These are phyloP conservation scores for Solanum medicagineum DNA, from an alignment of 257 asterid genomes.

Conservation along the genomic window DNA sequence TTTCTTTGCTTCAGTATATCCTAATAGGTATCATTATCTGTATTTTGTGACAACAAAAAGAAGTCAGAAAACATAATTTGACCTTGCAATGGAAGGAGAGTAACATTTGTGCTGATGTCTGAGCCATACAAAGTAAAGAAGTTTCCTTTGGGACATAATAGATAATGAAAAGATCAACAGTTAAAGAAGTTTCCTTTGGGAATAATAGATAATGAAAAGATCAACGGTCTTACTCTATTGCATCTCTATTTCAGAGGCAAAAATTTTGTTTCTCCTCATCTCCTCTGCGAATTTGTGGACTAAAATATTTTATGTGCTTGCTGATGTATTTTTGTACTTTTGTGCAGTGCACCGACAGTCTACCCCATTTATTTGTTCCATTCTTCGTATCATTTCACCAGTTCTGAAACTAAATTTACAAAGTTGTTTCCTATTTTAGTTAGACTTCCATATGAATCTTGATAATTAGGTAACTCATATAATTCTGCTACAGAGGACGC, in stretches of 20 bases:
- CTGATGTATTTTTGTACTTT: not conserved
- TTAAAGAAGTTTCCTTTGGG: not conserved
- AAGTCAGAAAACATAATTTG: not conserved
- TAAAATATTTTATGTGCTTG: not conserved
- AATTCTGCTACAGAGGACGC: conserved; percentile 58
- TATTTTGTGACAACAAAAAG: not conserved
- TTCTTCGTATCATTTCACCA: not conserved
- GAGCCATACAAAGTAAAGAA: not conserved
- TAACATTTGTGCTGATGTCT: not conserved
- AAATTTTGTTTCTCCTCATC: not conserved
- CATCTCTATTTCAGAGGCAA: not conserved
- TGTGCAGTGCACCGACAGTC: not conserved
- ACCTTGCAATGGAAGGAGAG: not conserved
- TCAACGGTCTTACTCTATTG: not conserved
- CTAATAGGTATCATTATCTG: not conserved
- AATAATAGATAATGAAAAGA: not conserved
- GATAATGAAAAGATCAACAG: not conserved
- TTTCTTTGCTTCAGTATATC: not conserved
- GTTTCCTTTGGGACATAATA: not conserved
- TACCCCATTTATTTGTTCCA: not conserved
- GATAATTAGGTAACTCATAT: not conserved
- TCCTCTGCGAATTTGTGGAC: not conserved
- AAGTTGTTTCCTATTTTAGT: not conserved
- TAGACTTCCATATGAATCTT: not conserved
- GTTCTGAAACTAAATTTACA: not conserved